Percentiles rank a stretch among this genome's conserved stretches.
phyloP scores from a whole-genome alignment of 177 flowering plant species.

The Vitis hybrid region DNA sequence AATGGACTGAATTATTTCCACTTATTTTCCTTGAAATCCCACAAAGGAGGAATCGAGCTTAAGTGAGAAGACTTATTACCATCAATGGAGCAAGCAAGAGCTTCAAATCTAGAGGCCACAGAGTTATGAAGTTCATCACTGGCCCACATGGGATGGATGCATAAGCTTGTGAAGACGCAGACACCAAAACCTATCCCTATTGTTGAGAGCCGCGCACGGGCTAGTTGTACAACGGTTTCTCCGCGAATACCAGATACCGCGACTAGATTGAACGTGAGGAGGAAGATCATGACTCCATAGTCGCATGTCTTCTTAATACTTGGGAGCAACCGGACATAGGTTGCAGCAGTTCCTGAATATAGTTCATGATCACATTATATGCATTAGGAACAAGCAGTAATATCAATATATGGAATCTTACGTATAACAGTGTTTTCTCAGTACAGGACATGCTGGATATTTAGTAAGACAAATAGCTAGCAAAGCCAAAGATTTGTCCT shows the following conservation, averaged over 20 bases:
- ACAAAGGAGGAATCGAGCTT: too few relatives aligned
- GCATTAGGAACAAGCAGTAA: too few relatives aligned
- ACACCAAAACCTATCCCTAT: conserved; percentile 61
- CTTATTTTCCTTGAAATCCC: too few relatives aligned
- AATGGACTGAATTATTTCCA: neutral
- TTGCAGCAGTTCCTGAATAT: conserved; percentile 58
- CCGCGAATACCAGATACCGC: conserved; percentile 65
- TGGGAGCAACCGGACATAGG: conserved; percentile 58
- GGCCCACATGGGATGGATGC: conserved; percentile 75
- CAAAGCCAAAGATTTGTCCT: too few relatives aligned
- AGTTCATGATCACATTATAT: too few relatives aligned
- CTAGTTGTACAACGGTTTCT: conserved; percentile 45
- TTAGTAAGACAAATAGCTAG: too few relatives aligned
- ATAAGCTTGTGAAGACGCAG: conserved; percentile 58
- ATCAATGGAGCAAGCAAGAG: conserved; percentile 55
- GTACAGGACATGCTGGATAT: too few relatives aligned
- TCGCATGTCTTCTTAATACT: conserved; percentile 63
- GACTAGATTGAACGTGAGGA: conserved; percentile 80
- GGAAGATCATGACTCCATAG: conserved; percentile 77
- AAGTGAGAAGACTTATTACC: conserved; percentile 30
- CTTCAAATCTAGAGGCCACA: conserved; percentile 45
- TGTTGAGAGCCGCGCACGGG: conserved; percentile 59
- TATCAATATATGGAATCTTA: too few relatives aligned
- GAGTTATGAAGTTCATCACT: conserved; percentile 78
- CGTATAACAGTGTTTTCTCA: too few relatives aligned